A percentile compares a stretch with the other conserved stretches of the same genome.
phyloP scores from a whole-genome alignment of 139 green algal species.

The Picochlorum sp. region DNA sequence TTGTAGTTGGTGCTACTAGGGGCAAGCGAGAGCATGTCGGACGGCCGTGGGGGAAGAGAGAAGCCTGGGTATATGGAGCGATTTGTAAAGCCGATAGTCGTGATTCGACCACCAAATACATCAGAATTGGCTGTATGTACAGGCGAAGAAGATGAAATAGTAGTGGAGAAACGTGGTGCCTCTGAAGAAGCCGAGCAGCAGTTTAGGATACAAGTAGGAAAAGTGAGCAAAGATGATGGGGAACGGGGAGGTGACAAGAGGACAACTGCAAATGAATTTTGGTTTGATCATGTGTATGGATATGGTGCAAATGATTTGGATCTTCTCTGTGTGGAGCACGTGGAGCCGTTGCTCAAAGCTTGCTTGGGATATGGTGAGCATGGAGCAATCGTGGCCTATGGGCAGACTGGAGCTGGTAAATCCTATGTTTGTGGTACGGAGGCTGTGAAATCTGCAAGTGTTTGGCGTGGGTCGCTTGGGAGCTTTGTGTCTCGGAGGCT shows the following conservation, averaged over 20 bases:
- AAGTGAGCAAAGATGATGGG: too few species aligned
- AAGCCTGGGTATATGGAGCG: too few species aligned
- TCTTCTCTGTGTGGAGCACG: neutral
- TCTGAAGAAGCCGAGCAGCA: neutral
- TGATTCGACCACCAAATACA: neutral
- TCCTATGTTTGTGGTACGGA: constrained; percentile 10
- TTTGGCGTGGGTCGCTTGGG: constrained; percentile 3
- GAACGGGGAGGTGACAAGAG: too few species aligned
- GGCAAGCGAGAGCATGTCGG: too few species aligned
- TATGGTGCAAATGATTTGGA: neutral
- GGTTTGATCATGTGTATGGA: neutral
- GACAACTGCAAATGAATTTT: too few species aligned
- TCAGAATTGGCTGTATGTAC: neutral
- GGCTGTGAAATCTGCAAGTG: neutral
- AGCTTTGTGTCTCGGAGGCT: neutral
- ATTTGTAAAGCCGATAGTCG: neutral
- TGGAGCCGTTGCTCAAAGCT: neutral
- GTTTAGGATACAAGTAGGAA: neutral
- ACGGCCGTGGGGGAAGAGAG: neutral
- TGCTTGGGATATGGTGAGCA: constrained; percentile 2
- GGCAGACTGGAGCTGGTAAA: constrained; percentile 15
- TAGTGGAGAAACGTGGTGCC: neutral
- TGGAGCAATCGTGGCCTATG: constrained; percentile 4
- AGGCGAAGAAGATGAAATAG: neutral
- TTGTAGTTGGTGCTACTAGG: too few species aligned